A percentile compares a stretch with the other conserved stretches of the same genome.
These are phyloP conservation scores for Phytophthora idaei DNA, from an alignment of 352 stramenopile genomes.

Conservation along the genomic window DNA sequence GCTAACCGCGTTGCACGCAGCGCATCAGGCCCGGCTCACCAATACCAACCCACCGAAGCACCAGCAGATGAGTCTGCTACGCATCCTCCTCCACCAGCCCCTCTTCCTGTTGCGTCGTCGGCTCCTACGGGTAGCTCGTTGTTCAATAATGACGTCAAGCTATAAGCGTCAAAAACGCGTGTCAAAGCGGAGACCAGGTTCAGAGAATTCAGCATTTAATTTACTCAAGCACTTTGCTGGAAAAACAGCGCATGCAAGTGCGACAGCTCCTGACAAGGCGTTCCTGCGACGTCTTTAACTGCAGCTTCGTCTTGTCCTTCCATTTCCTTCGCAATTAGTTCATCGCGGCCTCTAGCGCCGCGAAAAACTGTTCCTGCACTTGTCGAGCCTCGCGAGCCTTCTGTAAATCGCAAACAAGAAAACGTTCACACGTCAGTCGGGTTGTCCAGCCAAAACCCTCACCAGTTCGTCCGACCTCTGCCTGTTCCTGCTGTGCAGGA, in stretches of 20 bases:
- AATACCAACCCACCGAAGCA: conserved; percentile 7
- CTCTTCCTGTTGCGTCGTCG: conserved; percentile 21
- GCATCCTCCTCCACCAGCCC: background rate
- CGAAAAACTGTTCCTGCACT: conserved; percentile 75
- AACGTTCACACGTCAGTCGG: conserved; percentile 4
- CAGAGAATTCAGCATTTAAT: conserved; percentile 30
- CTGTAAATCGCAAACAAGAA: conserved; percentile 32
- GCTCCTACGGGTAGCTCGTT: conserved; percentile 25
- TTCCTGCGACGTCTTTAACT: background rate
- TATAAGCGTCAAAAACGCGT: conserved; percentile 27
- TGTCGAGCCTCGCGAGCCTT: conserved; percentile 50
- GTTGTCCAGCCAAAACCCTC: background rate
- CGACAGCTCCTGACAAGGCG: background rate
- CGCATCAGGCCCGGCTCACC: conserved; percentile 16
- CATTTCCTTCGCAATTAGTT: conserved; percentile 20
- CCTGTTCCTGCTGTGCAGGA: conserved; percentile 46
- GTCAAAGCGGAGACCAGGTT: conserved; percentile 6
- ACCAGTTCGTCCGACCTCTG: conserved; percentile 27
- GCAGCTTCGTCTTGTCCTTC: background rate
- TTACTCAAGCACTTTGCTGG: conserved; percentile 28
- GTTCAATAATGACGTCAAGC: conserved; percentile 52
- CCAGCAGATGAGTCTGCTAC: conserved; percentile 1
- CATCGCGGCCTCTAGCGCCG: conserved; percentile 55
- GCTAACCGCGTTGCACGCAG: conserved; percentile 51
- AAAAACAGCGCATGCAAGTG: background rate